These are phyloP conservation scores for Colletotrichum agaves DNA, from an alignment of 2,329 filamentous ascomycete species.

Conservation along the genomic window DNA sequence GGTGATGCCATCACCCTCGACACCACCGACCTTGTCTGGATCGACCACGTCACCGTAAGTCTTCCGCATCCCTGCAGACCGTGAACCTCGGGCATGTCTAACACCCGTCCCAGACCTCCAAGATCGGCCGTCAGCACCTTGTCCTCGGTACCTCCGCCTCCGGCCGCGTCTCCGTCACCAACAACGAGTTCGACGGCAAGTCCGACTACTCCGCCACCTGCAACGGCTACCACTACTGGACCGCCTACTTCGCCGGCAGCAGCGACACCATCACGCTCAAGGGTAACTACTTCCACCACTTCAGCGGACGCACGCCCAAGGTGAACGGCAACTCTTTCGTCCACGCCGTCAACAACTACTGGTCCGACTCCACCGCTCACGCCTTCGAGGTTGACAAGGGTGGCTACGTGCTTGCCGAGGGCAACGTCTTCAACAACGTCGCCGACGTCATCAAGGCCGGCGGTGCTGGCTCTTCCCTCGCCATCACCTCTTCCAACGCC, in stretches of 20 bases:
- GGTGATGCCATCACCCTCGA: conserved; percentile 67
- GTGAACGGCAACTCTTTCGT: conserved; percentile 65
- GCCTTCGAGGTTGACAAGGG: conserved; percentile 63
- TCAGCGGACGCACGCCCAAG: conserved; percentile 68
- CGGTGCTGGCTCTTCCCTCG: conserved; percentile 17
- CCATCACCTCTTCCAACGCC: conserved; percentile 39
- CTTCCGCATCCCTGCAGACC: too few species aligned
- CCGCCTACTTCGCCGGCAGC: conserved; percentile 65
- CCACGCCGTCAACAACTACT: conserved; percentile 73
- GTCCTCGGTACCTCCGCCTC: conserved; percentile 65
- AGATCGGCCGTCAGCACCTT: conserved; percentile 69
- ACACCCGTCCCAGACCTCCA: conserved; percentile 52
- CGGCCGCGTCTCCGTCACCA: conserved; percentile 68
- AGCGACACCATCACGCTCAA: conserved; percentile 67
- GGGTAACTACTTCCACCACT: conserved; percentile 70
- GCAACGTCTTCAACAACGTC: conserved; percentile 68
- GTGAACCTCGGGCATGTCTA: neutral
- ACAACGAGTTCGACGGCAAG: conserved; percentile 67
- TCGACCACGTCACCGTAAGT: conserved; percentile 59
- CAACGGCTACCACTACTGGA: conserved; percentile 70
- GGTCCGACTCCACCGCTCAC: conserved; percentile 64
- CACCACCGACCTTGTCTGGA: conserved; percentile 58
- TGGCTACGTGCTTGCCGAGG: conserved; percentile 61
- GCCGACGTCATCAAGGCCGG: conserved; percentile 49
- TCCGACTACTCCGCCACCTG: conserved; percentile 66